Evolutionary conservation across 306 rosid species (phyloP).

Genomic region (Rosa rugosa): DNA sequence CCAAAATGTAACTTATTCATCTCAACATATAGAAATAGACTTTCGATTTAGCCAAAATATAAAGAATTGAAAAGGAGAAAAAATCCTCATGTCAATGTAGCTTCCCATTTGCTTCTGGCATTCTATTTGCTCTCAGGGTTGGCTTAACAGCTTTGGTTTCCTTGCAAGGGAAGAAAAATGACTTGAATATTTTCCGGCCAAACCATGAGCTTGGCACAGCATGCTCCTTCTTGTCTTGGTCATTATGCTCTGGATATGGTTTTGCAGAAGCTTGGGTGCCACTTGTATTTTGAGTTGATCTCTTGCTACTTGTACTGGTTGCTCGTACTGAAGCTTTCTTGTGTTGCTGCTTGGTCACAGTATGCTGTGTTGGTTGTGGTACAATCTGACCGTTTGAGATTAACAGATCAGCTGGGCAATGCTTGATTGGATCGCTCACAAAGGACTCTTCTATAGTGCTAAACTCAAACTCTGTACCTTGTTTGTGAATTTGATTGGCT

Average conservation of each 20-base stretch:
- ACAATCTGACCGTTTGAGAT: slow-evolving; percentile 50
- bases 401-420: slow-evolving; percentile 46
- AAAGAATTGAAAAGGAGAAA: slow-evolving; percentile 25
- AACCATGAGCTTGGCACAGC: slow-evolving; percentile 25
- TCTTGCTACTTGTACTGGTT: slow-evolving; percentile 29
- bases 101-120: slow-evolving; percentile 35
- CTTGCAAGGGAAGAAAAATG: slow-evolving; percentile 52
- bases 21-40: slow-evolving; percentile 4
- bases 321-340: slow-evolving; percentile 30
- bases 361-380: slow-evolving; percentile 37
- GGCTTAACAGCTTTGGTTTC: slow-evolving; percentile 44
- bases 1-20: slow-evolving; percentile 7
- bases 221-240: slow-evolving; percentile 30
- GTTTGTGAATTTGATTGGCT: slow-evolving; percentile 31
- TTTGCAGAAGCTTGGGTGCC: slow-evolving; percentile 24
- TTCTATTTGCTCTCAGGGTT: slow-evolving; percentile 26
- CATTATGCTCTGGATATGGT: slow-evolving; percentile 26
- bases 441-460: slow-evolving; percentile 32
- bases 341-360: slow-evolving; percentile 15
- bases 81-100: slow-evolving; percentile 28
- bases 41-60: slow-evolving; percentile 15
- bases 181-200: slow-evolving; percentile 43
- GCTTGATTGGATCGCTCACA: slow-evolving; percentile 37
- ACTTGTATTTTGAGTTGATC: slow-evolving; percentile 28
- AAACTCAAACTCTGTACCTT: slow-evolving; percentile 51